Evolutionary conservation across 192 early-diverging fungal species (phyloP), one percentile per base, ranked within the genome.

Genomic region (Coemansia reversa): DNA sequence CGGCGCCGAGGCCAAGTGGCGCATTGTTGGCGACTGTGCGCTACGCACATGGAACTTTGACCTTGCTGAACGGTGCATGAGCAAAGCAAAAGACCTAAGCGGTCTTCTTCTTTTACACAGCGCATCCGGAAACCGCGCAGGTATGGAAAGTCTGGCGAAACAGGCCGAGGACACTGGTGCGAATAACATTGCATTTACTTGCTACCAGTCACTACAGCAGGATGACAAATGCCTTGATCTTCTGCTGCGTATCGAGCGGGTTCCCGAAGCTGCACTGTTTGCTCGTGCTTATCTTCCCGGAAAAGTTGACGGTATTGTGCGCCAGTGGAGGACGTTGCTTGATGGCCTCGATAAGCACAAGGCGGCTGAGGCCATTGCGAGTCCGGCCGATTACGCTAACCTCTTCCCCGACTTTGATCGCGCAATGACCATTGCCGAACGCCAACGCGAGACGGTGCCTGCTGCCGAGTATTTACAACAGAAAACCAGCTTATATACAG

Each of bases 211-310:
- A 55, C 79, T 91, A 23, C 89, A 89, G 47, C 83, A 90, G 30
- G 69, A 91, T 20, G 87, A 94, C 59, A 85, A 92, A 35, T 93
- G 93, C 63, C 86, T 96, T 51, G 92, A 92, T 16, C 79, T 98
- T n/a, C 80, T 99, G 48, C 79, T 94, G 52, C 81, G 87, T 54
- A 92, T 93, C 29, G 89, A 93, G 28, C 91, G 97, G 51, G 84
- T 94, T 32, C 90, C 96, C 7, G 97, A 99, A 73, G 97, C 97
- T 0, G 94, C 96, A 24, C 85, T 97, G 72, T 87, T 97, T 76
- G 95, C 95, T 2, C 85, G 92, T 48, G 89, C 97, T 1, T 93
- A 97, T 69, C 69, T 89, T 50, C 97, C 97, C 12, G 84, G 80
- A 60, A 84, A 91, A 39, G 85, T 91, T 27, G 83, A 87, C 14